Percentiles rank a stretch among this genome's conserved stretches.
Evolutionary conservation across 1,284 basidiomycete species (phyloP).

Genomic region (Ustilago loliicola): DNA sequence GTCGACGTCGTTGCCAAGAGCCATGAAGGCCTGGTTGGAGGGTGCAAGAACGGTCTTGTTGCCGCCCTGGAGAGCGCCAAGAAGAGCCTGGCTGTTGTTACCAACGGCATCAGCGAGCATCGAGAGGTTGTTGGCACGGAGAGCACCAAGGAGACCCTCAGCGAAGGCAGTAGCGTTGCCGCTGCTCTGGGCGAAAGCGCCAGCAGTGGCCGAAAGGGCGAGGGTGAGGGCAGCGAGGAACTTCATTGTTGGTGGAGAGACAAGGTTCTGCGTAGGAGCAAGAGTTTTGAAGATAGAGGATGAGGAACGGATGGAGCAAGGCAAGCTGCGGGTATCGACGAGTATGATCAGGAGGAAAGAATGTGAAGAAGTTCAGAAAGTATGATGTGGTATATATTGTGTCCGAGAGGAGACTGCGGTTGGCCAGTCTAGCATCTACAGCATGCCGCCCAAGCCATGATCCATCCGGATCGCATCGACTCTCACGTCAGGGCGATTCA

Average conservation of each 20-base stretch:
- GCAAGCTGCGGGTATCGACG: slow-evolving; percentile 12
- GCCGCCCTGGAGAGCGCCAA: slow-evolving; percentile 44
- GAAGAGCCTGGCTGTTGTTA: slow-evolving; percentile 36
- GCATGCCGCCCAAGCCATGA: not conserved
- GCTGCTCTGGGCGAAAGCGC: slow-evolving; percentile 37
- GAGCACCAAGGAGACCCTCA: slow-evolving; percentile 46
- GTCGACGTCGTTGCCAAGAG: slow-evolving; percentile 69
- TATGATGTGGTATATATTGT: slow-evolving; percentile 18
- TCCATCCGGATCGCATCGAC: not conserved
- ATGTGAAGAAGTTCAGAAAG: not conserved
- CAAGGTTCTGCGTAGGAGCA: no score
- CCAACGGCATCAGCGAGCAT: slow-evolving; percentile 52
- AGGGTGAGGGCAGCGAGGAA: slow-evolving; percentile 49
- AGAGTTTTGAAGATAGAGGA: not conserved
- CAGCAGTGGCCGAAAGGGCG: slow-evolving; percentile 44
- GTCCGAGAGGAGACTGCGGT: slow-evolving; percentile 10
- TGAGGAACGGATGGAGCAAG: not conserved
- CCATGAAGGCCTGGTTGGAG: slow-evolving; percentile 69
- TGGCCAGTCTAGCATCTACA: not conserved
- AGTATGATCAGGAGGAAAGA: slow-evolving; percentile 8
- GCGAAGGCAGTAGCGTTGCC: slow-evolving; percentile 53
- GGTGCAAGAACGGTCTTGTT: slow-evolving; percentile 72
- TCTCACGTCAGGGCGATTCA: not conserved
- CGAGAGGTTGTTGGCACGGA: slow-evolving; percentile 52
- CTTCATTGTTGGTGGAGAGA: slow-evolving; percentile 44